phyloP scores from a whole-genome alignment of 257 asterid species.

The Ballota nigra region DNA sequence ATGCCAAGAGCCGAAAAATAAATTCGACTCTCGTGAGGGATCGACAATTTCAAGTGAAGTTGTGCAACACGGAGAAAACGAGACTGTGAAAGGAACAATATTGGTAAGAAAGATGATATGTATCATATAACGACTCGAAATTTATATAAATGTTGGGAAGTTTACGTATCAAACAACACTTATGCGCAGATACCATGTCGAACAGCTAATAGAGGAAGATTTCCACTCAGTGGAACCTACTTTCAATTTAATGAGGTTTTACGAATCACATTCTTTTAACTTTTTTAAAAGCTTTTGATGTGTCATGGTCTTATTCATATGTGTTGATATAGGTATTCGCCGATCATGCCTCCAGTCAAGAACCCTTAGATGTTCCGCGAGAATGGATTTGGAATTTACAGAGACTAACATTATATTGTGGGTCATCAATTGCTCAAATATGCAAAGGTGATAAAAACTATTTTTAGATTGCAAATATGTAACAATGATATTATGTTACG shows the following conservation, averaged over 20 bases:
- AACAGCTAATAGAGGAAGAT: constrained; percentile 57
- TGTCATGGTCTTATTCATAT: neutral
- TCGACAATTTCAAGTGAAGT: constrained; percentile 1
- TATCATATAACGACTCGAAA: neutral
- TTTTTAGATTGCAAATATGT: neutral
- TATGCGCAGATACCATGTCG: constrained; percentile 56
- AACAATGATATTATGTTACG: too few relatives aligned
- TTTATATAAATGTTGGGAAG: neutral
- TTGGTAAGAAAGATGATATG: constrained; percentile 34
- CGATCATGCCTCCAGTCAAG: constrained; percentile 48
- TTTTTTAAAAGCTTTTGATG: neutral
- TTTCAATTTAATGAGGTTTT: constrained; percentile 71
- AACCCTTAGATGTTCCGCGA: constrained; percentile 45
- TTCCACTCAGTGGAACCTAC: constrained; percentile 80
- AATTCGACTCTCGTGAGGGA: neutral
- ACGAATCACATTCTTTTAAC: neutral
- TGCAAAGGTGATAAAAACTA: constrained; percentile 39
- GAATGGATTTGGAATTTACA: constrained; percentile 31
- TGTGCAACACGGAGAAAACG: neutral
- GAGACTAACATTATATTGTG: constrained; percentile 42
- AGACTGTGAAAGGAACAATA: neutral
- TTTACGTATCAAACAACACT: neutral
- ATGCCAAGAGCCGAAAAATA: constrained; percentile 2
- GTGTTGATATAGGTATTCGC: constrained; percentile 53
- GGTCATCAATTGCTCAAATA: constrained; percentile 42